A percentile compares a stretch with the other conserved stretches of the same genome.
phyloP scores from a whole-genome alignment of 441 rosid genomes.

The Hura crepitans region DNA sequence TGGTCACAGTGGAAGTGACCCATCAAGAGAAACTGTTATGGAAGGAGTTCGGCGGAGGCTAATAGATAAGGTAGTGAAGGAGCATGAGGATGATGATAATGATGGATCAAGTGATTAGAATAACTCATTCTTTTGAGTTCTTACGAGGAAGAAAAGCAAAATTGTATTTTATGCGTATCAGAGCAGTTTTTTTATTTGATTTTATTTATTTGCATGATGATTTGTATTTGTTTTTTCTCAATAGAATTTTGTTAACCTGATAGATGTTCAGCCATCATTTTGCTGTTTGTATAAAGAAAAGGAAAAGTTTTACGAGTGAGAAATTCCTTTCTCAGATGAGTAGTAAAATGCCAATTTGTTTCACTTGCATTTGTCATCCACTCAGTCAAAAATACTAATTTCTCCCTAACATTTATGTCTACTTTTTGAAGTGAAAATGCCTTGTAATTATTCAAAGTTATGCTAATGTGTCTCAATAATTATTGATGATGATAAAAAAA shows the following conservation, averaged over 20 bases:
- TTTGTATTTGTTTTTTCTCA: background rate
- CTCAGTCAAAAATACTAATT: too few relatives aligned
- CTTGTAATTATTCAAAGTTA: too few relatives aligned
- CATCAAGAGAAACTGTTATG: conserved; percentile 73
- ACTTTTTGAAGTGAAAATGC: too few relatives aligned
- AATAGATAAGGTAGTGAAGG: conserved; percentile 76
- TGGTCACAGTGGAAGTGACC: conserved; percentile 74
- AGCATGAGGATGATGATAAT: conserved; percentile 76
- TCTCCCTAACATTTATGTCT: too few relatives aligned
- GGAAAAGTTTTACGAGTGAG: background rate
- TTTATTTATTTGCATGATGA: background rate
- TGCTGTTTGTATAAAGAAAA: background rate
- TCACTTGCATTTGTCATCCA: too few relatives aligned
- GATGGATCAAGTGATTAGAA: conserved; percentile 81
- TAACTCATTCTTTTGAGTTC: background rate
- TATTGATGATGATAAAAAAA: too few relatives aligned
- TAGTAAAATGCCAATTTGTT: too few relatives aligned
- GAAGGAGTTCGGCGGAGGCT: conserved; percentile 81
- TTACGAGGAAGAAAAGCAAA: background rate
- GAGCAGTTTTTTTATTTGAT: background rate
- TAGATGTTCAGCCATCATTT: background rate
- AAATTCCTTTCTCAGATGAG: too few relatives aligned
- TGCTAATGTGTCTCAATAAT: too few relatives aligned
- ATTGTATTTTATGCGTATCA: background rate
- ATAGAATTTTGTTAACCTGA: background rate